Evolutionary conservation across 768 basidiomycete genomes (phyloP).

Genomic region (Mycena galopus): DNA sequence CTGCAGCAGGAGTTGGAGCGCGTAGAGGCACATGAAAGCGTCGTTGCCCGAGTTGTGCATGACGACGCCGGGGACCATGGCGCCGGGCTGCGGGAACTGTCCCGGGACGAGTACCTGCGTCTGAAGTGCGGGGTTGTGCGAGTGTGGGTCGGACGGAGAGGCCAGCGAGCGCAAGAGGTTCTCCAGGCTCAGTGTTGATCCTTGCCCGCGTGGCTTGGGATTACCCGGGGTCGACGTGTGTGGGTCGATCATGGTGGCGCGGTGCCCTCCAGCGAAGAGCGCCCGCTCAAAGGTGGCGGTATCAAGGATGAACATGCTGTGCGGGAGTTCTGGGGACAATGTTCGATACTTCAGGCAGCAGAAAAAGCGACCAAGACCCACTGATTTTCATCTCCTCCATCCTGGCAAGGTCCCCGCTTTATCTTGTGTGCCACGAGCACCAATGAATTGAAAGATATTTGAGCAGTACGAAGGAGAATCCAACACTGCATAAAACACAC

Average conservation of each 20-base stretch:
- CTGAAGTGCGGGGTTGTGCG: conserved; percentile 28
- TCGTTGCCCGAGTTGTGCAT: conserved; percentile 87
- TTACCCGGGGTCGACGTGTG: conserved; percentile 50
- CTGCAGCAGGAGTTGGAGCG: conserved; percentile 77
- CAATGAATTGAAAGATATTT: conserved; percentile 62
- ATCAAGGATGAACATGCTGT: conserved; percentile 79
- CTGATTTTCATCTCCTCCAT: conserved; percentile 88
- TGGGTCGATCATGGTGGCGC: conserved; percentile 73
- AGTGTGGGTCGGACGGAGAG: conserved; percentile 40
- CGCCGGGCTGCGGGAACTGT: conserved; percentile 29
- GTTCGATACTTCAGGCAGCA: background rate
- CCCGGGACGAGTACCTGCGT: conserved; percentile 28
- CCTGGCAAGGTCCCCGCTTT: conserved; percentile 65
- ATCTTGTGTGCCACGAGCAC: conserved; percentile 78
- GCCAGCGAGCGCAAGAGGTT: conserved; percentile 73
- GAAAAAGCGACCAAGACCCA: conserved; percentile 51
- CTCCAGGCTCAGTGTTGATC: conserved; percentile 72
- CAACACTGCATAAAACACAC: conserved; percentile 49
- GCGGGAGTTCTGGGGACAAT: conserved; percentile 69
- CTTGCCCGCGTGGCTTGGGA: conserved; percentile 62
- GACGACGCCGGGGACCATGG: conserved; percentile 52
- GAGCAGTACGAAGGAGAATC: background rate
- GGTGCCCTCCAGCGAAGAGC: conserved; percentile 69
- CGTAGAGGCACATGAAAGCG: conserved; percentile 77
- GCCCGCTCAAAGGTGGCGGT: conserved; percentile 72